Evolutionary conservation across 2,329 filamentous ascomycete genomes (phyloP), one percentile per base, ranked within the genome.

Genomic region (Alternaria sp.): DNA sequence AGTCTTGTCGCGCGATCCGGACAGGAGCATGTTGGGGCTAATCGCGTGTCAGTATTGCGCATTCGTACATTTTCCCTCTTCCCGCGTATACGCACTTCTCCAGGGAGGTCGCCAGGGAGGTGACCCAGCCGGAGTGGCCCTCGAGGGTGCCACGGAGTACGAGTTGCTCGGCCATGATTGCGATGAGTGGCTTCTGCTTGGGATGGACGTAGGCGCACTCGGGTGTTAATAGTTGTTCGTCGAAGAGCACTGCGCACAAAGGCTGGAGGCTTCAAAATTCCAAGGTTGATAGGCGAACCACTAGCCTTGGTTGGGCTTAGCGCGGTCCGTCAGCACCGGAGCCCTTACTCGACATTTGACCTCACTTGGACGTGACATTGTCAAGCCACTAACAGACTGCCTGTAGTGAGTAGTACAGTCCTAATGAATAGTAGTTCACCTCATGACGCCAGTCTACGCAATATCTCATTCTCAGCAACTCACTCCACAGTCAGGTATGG

Each of bases 71-170:
- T 32, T 51, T 28, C n/a, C 19, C 40, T 26, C 26, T 21, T 21
- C 17, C 46, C 46, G 55, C 36, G 21, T 21, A 15, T 56, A 79
- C 77, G 67, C 72, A 96, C 93, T 97, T 97, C 91, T 98, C 95
- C 87, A 97, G 91, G 80, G 95, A 97, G 84, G 95, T 98, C 80
- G 95, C 95, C 86, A 98, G 89, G 87, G 90, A 93, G 86, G 95
- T 98, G 87, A 98, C 95, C 95, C 95, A 98, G 89, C 95, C 95
- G 89, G 92, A 96, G 91, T 98, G 95, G 90, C 95, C 95, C 91
- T 96, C 93, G 85, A 97, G 92, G 88, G 92, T 96, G 84, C 93
- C 93, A 88, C 95, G 94, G 86, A 96, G 91, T 87, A 96, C 93
- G 84, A 96, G 88, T 89, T 95, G 91, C 89, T 96, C 92, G 88